Evolutionary conservation across 2,329 filamentous ascomycete species (phyloP), one percentile per base, ranked within the genome.

Genomic region (Xylariaceae sp.): DNA sequence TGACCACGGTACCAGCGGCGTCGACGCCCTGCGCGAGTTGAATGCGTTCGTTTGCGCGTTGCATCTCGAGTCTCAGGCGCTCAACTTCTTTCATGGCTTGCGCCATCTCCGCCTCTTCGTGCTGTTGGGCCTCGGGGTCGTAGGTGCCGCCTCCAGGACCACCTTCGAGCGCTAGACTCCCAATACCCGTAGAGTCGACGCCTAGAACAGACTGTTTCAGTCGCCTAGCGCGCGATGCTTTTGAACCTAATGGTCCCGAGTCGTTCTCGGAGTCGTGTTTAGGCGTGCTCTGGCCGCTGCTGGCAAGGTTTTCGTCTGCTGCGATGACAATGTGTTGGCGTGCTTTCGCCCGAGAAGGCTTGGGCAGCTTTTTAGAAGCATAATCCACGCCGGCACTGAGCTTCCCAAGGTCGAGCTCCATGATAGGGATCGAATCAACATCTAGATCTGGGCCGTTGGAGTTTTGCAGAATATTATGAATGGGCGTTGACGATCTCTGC

Each of bases 361-460:
- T 61, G 22, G 59, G 60, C 36, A 56, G 41, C 19, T 58, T 61
- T 3, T 65, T 68, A 51, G 46, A 68, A 62, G 52, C 67, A 61
- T 62, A 70, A 66, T 57, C 63, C 47, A 68, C 50, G 45, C 61
- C 54, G 47, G 63, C 63, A 37, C 69, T 71, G 8, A 79, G 68
- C 55, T 79, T 80, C 30, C 86, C 85, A 7, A 96, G 79, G 57
- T 95, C 86, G 44, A 99, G 79, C 67, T 95, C 85, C 84, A 99
- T 94, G 64, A 99, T 92, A 2, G 94, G 94, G 63, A 99, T 99
- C 1, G 89, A 83, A 70, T 99, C 94, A 41, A 99, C 86, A 67
- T 99, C 92, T 8, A 97, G 75, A 42, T 88, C 87, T 2, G 86
- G 84, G 1, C 85, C 86, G 66, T 92, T 92, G 53, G 83, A 84